Evolutionary conservation across 257 asterid genomes (phyloP).

Genomic region (Jaltomata sinuosa): DNA sequence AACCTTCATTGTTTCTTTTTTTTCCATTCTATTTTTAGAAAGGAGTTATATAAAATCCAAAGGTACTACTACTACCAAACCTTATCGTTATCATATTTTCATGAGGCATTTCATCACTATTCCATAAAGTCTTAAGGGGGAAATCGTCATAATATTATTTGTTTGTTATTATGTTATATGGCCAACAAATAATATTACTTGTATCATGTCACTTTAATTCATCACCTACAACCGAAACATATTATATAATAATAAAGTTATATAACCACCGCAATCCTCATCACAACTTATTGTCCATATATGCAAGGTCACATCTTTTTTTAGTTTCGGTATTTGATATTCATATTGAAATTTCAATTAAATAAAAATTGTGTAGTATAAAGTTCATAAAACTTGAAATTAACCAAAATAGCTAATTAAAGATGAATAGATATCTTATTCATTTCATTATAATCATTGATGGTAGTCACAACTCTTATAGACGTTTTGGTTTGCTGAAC

Average conservation of each 20-base stretch:
- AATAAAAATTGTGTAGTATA: too few relatives aligned
- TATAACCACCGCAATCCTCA: neutral
- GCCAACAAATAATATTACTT: neutral
- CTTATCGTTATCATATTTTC: neutral
- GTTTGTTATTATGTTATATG: neutral
- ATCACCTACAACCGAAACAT: neutral
- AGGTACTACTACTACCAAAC: neutral
- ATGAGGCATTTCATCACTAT: neutral
- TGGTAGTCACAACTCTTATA: too few relatives aligned
- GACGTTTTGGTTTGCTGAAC: too few relatives aligned
- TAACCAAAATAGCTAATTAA: too few relatives aligned
- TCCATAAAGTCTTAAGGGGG: neutral
- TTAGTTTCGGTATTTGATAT: too few relatives aligned
- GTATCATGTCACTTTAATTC: neutral
- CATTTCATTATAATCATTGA: too few relatives aligned
- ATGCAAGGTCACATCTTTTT: neutral
- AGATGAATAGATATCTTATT: too few relatives aligned
- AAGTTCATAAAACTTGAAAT: too few relatives aligned
- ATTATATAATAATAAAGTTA: neutral
- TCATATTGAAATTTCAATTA: too few relatives aligned
- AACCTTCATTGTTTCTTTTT: too few relatives aligned
- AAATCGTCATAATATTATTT: neutral
- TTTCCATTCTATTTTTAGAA: neutral
- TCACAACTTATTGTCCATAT: neutral
- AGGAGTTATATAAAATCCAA: neutral